Conservation (phyloP, 1,284 basidiomycete genomes). For the Rhodotorula sp. region DNA sequence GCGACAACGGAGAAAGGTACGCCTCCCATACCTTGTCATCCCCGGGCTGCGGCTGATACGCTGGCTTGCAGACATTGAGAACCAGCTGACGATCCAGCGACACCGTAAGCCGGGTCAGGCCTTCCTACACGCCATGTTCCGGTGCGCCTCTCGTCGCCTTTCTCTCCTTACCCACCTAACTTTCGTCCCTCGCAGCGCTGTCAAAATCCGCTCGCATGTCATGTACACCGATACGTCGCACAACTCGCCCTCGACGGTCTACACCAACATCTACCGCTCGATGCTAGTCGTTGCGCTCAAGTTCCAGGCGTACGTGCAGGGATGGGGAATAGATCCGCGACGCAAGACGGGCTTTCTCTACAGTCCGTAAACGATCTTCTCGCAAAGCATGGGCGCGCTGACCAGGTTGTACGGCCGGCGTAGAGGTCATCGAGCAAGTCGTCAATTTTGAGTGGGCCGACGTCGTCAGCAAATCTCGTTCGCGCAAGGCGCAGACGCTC, state of each 20-base stretch:
- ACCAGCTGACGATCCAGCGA: constrained; percentile 48
- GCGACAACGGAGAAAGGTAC: constrained; percentile 50
- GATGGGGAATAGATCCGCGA: constrained; percentile 56
- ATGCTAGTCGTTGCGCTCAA: constrained; percentile 84
- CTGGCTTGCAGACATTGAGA: constrained; percentile 43
- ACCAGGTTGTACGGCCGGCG: neutral
- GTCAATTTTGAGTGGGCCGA: constrained; percentile 60
- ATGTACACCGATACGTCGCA: constrained; percentile 73
- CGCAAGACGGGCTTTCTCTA: constrained; percentile 40
- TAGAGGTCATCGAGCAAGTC: constrained; percentile 62
- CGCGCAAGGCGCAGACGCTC: constrained; percentile 53
- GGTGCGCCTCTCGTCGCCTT: constrained; percentile 23
- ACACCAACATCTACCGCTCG: constrained; percentile 81
- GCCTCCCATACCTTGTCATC: constrained; percentile 47
- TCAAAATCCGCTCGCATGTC: constrained; percentile 66
- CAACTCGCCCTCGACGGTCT: constrained; percentile 64
- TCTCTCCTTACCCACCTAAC: neutral
- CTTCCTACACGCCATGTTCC: constrained; percentile 45
- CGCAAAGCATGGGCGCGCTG: neutral
- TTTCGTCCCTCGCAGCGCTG: constrained; percentile 52
- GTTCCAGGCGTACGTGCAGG: constrained; percentile 74
- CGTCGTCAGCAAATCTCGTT: constrained; percentile 57
- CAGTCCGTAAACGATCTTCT: neutral
- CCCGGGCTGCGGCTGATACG: neutral
- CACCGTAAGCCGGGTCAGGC: constrained; percentile 43